These are phyloP conservation scores for Colletotrichum sp. DNA, from an alignment of 2,329 filamentous ascomycete species.

Conservation along the genomic window DNA sequence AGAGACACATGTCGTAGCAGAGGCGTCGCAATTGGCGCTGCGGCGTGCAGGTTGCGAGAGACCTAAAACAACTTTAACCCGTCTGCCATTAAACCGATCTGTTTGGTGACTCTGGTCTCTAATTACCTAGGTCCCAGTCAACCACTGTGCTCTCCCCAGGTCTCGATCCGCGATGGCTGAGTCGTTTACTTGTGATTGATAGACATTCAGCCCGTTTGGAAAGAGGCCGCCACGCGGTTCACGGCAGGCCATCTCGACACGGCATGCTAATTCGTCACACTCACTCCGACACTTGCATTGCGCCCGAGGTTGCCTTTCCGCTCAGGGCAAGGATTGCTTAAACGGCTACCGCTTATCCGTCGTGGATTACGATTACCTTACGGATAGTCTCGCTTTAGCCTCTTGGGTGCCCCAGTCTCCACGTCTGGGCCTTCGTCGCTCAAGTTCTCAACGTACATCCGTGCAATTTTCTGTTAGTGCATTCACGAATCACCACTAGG, in stretches of 20 bases:
- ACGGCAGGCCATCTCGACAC: neutral
- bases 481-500: neutral
- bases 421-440: neutral
- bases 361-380: neutral
- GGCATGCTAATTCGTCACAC: conserved; percentile 17
- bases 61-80: neutral
- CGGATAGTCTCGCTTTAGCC: neutral
- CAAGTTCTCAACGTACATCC: conserved; percentile 2
- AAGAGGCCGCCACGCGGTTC: neutral
- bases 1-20: conserved; percentile 17
- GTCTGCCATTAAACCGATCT: neutral
- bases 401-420: neutral
- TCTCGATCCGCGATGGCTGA: neutral
- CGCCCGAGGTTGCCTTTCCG: neutral
- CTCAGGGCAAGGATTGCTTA: neutral
- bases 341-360: neutral
- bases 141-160: neutral
- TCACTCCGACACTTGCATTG: neutral
- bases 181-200: conserved; percentile 19
- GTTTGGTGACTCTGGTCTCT: neutral
- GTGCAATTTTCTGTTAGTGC: conserved; percentile 10
- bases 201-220: conserved; percentile 2
- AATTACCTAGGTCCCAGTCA: neutral
- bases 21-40: neutral
- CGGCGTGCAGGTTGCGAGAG: neutral